A percentile compares a stretch with the other conserved stretches of the same genome.
Conservation (phyloP, 1,284 basidiomycete genomes). For the Melampsora larici-populina region DNA sequence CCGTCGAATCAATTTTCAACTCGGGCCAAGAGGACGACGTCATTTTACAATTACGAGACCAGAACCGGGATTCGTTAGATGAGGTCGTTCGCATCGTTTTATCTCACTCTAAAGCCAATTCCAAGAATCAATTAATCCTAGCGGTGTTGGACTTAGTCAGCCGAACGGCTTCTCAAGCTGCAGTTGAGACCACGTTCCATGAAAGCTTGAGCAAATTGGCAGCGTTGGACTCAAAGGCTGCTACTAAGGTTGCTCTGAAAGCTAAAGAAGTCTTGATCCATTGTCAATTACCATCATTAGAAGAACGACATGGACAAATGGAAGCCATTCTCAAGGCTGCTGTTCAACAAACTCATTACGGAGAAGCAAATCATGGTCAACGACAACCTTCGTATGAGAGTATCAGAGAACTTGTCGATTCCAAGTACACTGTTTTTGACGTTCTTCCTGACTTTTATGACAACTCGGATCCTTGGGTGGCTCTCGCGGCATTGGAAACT, state of each 20-base stretch:
- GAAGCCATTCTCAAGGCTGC: constrained; percentile 86
- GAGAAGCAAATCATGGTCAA: constrained; percentile 69
- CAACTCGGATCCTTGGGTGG: constrained; percentile 76
- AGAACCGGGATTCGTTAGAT: constrained; percentile 87
- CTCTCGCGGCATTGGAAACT: constrained; percentile 88
- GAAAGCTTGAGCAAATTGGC: constrained; percentile 75
- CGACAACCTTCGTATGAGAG: constrained; percentile 77
- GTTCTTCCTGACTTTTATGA: constrained; percentile 95
- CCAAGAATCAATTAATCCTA: constrained; percentile 84
- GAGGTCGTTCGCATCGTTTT: constrained; percentile 81
- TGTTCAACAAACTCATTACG: constrained; percentile 80
- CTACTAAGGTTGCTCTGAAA: constrained; percentile 83
- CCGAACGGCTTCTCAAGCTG: constrained; percentile 56
- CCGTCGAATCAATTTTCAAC: constrained; percentile 87
- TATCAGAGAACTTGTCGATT: constrained; percentile 90
- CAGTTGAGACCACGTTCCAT: constrained; percentile 65
- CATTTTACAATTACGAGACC: constrained; percentile 82
- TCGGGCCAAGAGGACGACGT: constrained; percentile 84
- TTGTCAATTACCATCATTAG: constrained; percentile 92
- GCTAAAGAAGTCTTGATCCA: constrained; percentile 95
- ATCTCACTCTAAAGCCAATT: constrained; percentile 90
- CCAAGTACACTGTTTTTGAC: constrained; percentile 93
- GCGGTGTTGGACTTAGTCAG: constrained; percentile 85
- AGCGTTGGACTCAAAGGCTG: constrained; percentile 82
- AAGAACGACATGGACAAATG: constrained; percentile 90